Base-by-base conservation (phyloP, 495 filamentous ascomycete species). In the Aspergillus homomorphus region DNA sequence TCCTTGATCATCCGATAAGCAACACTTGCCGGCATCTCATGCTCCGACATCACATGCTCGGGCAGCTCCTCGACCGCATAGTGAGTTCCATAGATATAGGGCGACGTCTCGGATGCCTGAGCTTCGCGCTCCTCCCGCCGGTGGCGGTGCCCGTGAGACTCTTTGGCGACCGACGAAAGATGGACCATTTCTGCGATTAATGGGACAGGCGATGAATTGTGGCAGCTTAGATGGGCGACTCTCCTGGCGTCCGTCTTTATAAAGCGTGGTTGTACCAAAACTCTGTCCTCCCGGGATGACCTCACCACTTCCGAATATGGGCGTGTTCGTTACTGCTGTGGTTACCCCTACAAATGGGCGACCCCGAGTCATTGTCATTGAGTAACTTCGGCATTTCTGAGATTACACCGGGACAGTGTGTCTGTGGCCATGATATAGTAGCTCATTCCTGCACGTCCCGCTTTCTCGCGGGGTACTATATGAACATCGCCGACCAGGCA, bases 1-100 rank as follows among this genome's bases (percentile, higher is more conserved):
- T 94, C 89, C 73, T 88, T 89, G 73, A 94, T 92, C 87, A 92
- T 87, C 53, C 88, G 84, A 67, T 91, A 90, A 9, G 89, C 89
- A 14, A 90, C 80, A 56, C 90, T 87, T 60, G 83, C 85, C 28
- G 89, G 88, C 88, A 91, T 91, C 70, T 90, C 87, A 15, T 68
- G 62, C 63, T 92, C 87, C 26, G 88, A 87, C 86, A 93, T 92
- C 71, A 87, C 86, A 66, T 87, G 81, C 64, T 80, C 83, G 38
- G 90, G 90, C 24, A 92, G 81, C 69, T 90, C 87, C 61, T 83
- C 70, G 43, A 84, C 82, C 12, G 90, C 89, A 67, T 86, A 92
- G 24, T 73, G 77, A 28, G 85, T 88, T 62, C 88, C 89, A 63
- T 94, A 94, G 61, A 94, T 88, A 61, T 84, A 87, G 9, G 81